These are phyloP conservation scores for Mediolabrus comicus DNA, from an alignment of 108 stramenopile genomes.

Conservation along the genomic window DNA sequence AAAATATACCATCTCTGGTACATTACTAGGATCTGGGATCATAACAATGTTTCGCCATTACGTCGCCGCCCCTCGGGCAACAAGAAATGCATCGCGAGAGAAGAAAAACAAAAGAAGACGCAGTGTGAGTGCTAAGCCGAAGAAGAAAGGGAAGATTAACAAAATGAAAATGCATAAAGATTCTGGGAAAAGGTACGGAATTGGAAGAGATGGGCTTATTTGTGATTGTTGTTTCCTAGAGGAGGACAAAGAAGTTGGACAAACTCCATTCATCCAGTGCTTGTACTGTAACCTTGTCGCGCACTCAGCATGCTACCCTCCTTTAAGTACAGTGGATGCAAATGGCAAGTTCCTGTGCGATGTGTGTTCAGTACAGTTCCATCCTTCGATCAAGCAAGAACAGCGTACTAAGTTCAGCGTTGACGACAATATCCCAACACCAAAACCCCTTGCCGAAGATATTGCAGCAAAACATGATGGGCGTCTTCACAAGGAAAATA, in stretches of 20 bases:
- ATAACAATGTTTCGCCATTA: constrained; percentile 74
- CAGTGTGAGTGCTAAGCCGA: no score
- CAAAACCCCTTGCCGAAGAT: neutral
- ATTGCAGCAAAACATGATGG: constrained; percentile 3
- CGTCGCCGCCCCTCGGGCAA: no score
- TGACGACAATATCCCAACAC: neutral
- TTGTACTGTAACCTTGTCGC: constrained; percentile 3
- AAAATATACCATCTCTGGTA: constrained; percentile 73
- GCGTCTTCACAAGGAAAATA: neutral
- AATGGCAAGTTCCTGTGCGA: constrained; percentile 3
- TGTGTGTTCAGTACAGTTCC: constrained; percentile 2
- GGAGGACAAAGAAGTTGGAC: constrained; percentile 3
- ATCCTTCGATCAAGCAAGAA: constrained; percentile 1
- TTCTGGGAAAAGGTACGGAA: constrained; percentile 6
- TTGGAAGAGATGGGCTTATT: neutral
- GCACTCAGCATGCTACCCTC: constrained; percentile 7
- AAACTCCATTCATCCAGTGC: constrained; percentile 7
- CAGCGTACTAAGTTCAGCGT: neutral
- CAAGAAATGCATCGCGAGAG: no score
- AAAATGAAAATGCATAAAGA: neutral
- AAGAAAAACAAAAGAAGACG: no score
- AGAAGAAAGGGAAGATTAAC: neutral
- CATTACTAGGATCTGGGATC: constrained; percentile 48
- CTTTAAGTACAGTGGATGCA: neutral
- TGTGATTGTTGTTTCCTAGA: constrained; percentile 6